These are phyloP conservation scores for Trichoderma afroharzianum DNA, from an alignment of 2,329 filamentous ascomycete species.

Conservation along the genomic window DNA sequence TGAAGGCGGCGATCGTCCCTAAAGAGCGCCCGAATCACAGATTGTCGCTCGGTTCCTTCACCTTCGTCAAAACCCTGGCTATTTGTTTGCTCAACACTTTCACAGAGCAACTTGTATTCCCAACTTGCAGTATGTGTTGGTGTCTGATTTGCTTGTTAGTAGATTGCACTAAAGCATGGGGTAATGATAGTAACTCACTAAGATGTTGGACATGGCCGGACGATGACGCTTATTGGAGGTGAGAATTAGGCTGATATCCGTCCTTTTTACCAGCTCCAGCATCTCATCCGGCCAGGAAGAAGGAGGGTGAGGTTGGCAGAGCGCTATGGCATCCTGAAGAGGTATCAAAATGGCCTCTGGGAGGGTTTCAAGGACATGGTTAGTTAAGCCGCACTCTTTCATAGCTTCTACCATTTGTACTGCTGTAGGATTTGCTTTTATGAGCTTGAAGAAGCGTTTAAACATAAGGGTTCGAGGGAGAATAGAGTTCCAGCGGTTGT, in stretches of 20 bases:
- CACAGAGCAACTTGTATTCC: slow-evolving; percentile 77
- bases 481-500: slow-evolving; percentile 43
- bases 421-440: slow-evolving; percentile 49
- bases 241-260: slow-evolving; percentile 71
- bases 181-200: slow-evolving; percentile 34
- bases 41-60: slow-evolving; percentile 77
- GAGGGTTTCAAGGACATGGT: slow-evolving; percentile 70
- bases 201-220: slow-evolving; percentile 36
- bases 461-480: slow-evolving; percentile 69
- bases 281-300: slow-evolving; percentile 69
- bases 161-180: neutral
- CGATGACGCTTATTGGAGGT: slow-evolving; percentile 36
- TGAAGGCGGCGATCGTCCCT: slow-evolving; percentile 84
- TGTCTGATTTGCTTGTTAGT: slow-evolving; percentile 39
- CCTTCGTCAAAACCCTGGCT: slow-evolving; percentile 68
- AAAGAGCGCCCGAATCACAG: slow-evolving; percentile 83
- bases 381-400: slow-evolving; percentile 63
- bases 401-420: slow-evolving; percentile 71
- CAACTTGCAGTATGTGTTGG: slow-evolving; percentile 64
- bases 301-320: slow-evolving; percentile 79
- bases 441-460: slow-evolving; percentile 60
- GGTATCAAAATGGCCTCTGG: slow-evolving; percentile 80
- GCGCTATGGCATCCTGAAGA: slow-evolving; percentile 77
- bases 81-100: slow-evolving; percentile 57
- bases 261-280: slow-evolving; percentile 72